phyloP scores from a whole-genome alignment of 2,329 filamentous ascomycete species.

The Hysterium pulicare region DNA sequence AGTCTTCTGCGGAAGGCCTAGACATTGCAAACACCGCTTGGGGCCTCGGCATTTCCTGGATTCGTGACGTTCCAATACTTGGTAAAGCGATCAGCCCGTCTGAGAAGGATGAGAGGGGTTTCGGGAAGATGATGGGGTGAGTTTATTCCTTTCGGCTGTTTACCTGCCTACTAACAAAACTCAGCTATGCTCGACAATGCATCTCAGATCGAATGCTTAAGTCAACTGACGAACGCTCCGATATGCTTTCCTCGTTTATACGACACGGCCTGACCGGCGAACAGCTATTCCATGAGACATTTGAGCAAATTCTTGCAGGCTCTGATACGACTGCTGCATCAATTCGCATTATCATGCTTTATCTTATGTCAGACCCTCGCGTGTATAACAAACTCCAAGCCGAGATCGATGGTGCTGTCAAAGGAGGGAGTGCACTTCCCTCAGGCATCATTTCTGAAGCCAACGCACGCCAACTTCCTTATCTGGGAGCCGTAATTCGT shows the following conservation, averaged over 20 bases:
- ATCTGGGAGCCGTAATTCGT: slow-evolving; percentile 46
- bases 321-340: slow-evolving; percentile 57
- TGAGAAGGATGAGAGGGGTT: slow-evolving; percentile 29
- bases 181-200: slow-evolving; percentile 39
- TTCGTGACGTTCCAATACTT: slow-evolving; percentile 9
- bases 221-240: slow-evolving; percentile 36
- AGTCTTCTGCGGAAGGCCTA: slow-evolving; percentile 37
- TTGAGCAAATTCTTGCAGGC: slow-evolving; percentile 51
- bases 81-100: slow-evolving; percentile 19
- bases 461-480: slow-evolving; percentile 36
- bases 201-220: slow-evolving; percentile 46
- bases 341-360: slow-evolving; percentile 51
- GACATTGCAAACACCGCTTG: slow-evolving; percentile 3
- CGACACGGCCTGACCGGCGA: slow-evolving; percentile 40
- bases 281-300: slow-evolving; percentile 39
- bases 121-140: slow-evolving; percentile 20
- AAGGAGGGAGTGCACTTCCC: slow-evolving; percentile 12
- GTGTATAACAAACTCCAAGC: slow-evolving; percentile 43
- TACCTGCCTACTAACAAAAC: background rate
- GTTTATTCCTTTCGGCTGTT: slow-evolving; percentile 7
- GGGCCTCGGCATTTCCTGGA: slow-evolving; percentile 9
- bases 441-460: slow-evolving; percentile 45
- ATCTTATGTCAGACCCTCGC: slow-evolving; percentile 48
- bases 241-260: slow-evolving; percentile 54
- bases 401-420: slow-evolving; percentile 43